These are phyloP conservation scores for Trichoderma polysporum DNA, from an alignment of 2,329 filamentous ascomycete species.

Conservation along the genomic window DNA sequence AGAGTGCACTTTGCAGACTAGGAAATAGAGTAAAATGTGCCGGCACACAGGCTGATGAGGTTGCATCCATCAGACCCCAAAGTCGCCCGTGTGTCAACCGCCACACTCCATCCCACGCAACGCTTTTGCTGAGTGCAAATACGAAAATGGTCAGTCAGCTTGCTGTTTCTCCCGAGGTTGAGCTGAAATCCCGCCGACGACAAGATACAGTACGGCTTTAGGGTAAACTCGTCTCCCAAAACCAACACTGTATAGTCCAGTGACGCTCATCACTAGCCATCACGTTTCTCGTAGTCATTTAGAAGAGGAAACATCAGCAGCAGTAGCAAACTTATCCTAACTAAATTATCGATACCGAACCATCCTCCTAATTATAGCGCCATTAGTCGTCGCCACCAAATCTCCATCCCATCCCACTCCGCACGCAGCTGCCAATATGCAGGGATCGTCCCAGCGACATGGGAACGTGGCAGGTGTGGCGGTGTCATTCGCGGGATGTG, in stretches of 20 bases:
- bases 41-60: background rate
- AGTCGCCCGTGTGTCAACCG: background rate
- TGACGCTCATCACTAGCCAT: background rate
- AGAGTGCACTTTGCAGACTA: background rate
- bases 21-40: background rate
- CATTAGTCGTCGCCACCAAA: background rate
- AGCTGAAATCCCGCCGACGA: background rate
- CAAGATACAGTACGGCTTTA: too few relatives aligned
- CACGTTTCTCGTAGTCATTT: background rate
- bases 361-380: background rate
- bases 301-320: background rate
- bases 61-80: slow-evolving; percentile 1
- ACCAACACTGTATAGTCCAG: background rate
- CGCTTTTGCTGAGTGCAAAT: background rate
- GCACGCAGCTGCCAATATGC: slow-evolving; percentile 5
- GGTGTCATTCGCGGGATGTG: slow-evolving; percentile 7
- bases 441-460: slow-evolving; percentile 14
- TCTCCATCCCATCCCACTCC: background rate
- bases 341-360: background rate
- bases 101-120: slow-evolving; percentile 6
- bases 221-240: background rate
- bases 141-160: background rate
- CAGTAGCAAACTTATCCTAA: background rate
- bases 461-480: slow-evolving; percentile 12
- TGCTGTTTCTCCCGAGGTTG: background rate